phyloP scores from a whole-genome alignment of 2,329 filamentous ascomycete genomes.

The Botryosphaeria dothidea region DNA sequence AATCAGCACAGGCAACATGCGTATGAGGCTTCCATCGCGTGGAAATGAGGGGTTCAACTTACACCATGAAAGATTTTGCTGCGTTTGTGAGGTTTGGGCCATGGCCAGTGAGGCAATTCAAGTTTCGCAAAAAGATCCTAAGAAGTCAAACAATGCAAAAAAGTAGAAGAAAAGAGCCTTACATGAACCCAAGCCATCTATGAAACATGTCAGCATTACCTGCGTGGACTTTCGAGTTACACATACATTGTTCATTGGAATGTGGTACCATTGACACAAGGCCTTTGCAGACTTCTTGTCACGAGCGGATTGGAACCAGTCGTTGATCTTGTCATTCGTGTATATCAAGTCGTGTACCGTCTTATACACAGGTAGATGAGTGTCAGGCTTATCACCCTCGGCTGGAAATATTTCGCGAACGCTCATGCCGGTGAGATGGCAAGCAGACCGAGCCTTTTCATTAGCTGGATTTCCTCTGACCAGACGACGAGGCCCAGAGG shows the following conservation, averaged over 20 bases:
- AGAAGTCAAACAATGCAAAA: neutral
- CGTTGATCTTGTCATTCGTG: neutral
- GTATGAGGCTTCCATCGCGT: too few species aligned
- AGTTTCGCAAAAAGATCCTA: slow-evolving; percentile 10
- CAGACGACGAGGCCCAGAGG: neutral
- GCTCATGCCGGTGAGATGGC: neutral
- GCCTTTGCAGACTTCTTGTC: neutral
- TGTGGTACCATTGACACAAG: neutral
- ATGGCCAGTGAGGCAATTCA: neutral
- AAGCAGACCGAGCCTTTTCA: neutral
- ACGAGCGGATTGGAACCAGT: neutral
- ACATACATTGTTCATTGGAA: slow-evolving; percentile 4
- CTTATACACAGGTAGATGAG: slow-evolving; percentile 3
- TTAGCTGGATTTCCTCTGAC: neutral
- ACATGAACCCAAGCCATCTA: slow-evolving; percentile 8
- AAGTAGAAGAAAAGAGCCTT: neutral
- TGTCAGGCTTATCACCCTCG: neutral
- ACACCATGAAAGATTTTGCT: slow-evolving; percentile 1
- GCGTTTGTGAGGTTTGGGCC: neutral
- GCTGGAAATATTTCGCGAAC: neutral
- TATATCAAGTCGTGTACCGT: neutral
- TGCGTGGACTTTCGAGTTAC: too few species aligned
- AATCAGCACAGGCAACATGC: too few species aligned
- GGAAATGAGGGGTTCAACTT: neutral
- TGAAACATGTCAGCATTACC: neutral